Percentiles rank a stretch among this genome's conserved stretches.
Evolutionary conservation across 2,329 filamentous ascomycete genomes (phyloP).

Genomic region (Chaetomium globosum): DNA sequence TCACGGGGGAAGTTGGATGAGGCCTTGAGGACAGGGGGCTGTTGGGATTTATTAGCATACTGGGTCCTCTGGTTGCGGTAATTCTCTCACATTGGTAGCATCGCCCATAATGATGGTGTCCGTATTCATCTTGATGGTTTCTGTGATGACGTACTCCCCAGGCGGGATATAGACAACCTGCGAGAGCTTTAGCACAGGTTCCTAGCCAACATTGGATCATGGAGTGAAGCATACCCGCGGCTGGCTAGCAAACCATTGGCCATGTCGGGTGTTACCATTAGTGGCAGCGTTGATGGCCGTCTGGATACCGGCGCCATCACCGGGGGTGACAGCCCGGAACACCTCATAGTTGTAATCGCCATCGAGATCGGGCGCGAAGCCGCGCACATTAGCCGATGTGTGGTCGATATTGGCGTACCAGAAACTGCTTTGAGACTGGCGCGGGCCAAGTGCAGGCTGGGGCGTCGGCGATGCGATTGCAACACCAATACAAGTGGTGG

Average conservation of each 20-base stretch:
- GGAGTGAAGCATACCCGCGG: conserved; percentile 40
- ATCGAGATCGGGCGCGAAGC: conserved; percentile 48
- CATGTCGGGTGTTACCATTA: conserved; percentile 42
- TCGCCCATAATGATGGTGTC: conserved; percentile 53
- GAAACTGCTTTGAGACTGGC: conserved; percentile 37
- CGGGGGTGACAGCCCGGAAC: conserved; percentile 45
- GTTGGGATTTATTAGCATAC: neutral
- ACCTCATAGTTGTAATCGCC: conserved; percentile 45
- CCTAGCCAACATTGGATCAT: neutral
- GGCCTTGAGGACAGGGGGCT: conserved; percentile 49
- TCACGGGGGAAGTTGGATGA: conserved; percentile 43
- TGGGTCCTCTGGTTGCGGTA: neutral
- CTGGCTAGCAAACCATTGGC: conserved; percentile 48
- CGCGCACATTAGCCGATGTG: conserved; percentile 41
- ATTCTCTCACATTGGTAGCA: conserved; percentile 44
- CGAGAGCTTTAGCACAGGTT: neutral
- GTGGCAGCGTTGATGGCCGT: conserved; percentile 45
- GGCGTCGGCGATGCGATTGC: neutral
- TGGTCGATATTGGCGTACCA: conserved; percentile 52
- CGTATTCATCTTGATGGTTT: conserved; percentile 48
- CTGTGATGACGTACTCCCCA: conserved; percentile 46
- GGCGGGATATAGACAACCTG: conserved; percentile 50
- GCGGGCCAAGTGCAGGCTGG: neutral
- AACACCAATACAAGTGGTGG: neutral
- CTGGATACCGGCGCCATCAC: conserved; percentile 46